These are phyloP conservation scores for Ganoderma resinaceum DNA, from an alignment of 1,284 basidiomycete species.

Conservation along the genomic window DNA sequence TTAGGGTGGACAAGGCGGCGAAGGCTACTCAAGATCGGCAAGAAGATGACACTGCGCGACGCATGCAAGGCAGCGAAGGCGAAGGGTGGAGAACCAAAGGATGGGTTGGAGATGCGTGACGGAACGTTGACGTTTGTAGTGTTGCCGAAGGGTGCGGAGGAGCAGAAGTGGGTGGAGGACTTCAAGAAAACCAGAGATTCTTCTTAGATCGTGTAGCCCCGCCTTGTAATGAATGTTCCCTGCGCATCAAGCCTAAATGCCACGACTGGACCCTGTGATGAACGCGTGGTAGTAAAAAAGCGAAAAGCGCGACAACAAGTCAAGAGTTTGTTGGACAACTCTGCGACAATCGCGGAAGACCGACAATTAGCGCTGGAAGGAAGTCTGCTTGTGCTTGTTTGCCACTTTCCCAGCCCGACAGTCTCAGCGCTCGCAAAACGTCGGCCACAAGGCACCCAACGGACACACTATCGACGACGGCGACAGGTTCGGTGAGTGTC, in stretches of 20 bases:
- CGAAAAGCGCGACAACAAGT: neutral
- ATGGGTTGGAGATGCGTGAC: slow-evolving; percentile 88
- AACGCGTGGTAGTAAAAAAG: neutral
- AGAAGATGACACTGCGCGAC: slow-evolving; percentile 85
- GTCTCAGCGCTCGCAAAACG: slow-evolving; percentile 26
- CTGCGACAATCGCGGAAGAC: neutral
- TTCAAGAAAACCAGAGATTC: slow-evolving; percentile 70
- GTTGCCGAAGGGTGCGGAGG: slow-evolving; percentile 82
- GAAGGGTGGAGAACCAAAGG: slow-evolving; percentile 65
- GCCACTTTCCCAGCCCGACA: slow-evolving; percentile 21
- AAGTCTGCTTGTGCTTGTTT: slow-evolving; percentile 20
- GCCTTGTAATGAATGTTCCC: neutral
- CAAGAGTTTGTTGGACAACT: neutral
- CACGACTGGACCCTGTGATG: neutral
- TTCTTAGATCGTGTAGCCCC: slow-evolving; percentile 6
- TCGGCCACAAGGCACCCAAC: slow-evolving; percentile 28
- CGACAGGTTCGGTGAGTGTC: slow-evolving; percentile 55
- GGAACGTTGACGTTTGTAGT: slow-evolving; percentile 89
- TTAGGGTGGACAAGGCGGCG: slow-evolving; percentile 85
- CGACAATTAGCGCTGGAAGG: neutral
- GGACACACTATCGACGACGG: slow-evolving; percentile 42
- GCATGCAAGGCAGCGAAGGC: slow-evolving; percentile 71
- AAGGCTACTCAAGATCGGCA: slow-evolving; percentile 88
- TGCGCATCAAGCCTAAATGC: neutral
- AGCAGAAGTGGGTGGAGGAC: slow-evolving; percentile 89